phyloP scores from a whole-genome alignment of 140 eudicot species.

The Erigeron philadelphicus region DNA sequence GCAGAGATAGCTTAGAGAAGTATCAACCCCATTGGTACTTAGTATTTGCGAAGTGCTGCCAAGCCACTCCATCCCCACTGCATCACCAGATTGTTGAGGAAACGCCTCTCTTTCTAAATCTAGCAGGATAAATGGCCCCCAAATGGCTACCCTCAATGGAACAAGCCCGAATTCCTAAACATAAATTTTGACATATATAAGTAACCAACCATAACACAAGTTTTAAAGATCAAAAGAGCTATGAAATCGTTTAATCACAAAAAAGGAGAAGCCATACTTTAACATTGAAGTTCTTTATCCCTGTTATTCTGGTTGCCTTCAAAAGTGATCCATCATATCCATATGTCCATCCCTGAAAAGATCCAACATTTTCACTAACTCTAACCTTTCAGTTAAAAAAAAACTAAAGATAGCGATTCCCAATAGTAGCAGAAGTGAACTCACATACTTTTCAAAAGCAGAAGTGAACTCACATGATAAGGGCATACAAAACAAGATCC shows the following conservation, averaged over 20 bases:
- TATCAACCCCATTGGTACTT: slow-evolving; percentile 56
- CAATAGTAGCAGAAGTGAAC: slow-evolving; percentile 18
- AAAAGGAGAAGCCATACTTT: slow-evolving; percentile 38
- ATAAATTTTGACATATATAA: slow-evolving; percentile 16
- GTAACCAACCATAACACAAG: slow-evolving; percentile 4
- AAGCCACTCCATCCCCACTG: slow-evolving; percentile 70
- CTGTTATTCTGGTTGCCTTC: slow-evolving; percentile 78
- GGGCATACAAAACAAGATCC: slow-evolving; percentile 86
- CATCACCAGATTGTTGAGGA: slow-evolving; percentile 28
- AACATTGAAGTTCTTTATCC: slow-evolving; percentile 67
- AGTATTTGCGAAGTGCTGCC: slow-evolving; percentile 61
- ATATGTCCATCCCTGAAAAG: slow-evolving; percentile 86
- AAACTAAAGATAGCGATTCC: not conserved
- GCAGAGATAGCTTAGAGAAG: slow-evolving; percentile 61
- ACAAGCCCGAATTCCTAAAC: slow-evolving; percentile 78
- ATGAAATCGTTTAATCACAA: not conserved
- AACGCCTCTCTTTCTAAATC: slow-evolving; percentile 38
- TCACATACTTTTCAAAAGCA: slow-evolving; percentile 75
- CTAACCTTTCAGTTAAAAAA: not conserved
- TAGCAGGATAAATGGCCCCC: slow-evolving; percentile 89
- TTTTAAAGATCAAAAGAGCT: not conserved
- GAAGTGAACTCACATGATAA: slow-evolving; percentile 73
- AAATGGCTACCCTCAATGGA: slow-evolving; percentile 57
- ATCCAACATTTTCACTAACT: not conserved
- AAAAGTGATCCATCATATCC: slow-evolving; percentile 72